Conservation (phyloP, 2,329 filamentous ascomycete genomes). For the Colletotrichum sidae region DNA sequence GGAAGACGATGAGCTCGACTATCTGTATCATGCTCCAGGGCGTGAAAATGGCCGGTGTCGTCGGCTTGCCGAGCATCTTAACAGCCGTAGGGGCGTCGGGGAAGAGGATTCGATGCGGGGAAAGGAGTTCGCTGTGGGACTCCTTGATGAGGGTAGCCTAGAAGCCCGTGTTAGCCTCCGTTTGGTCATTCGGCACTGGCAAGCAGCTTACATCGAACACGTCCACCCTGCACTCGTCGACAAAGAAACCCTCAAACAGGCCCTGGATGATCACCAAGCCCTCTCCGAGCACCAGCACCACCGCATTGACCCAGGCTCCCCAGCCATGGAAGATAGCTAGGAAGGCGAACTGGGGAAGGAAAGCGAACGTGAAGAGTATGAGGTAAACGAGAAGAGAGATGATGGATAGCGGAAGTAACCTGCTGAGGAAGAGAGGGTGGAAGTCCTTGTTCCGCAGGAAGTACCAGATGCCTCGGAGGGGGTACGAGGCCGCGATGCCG, state of each 20-base stretch:
- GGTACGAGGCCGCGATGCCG: conserved; percentile 63
- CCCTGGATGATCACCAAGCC: conserved; percentile 76
- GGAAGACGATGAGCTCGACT: conserved; percentile 80
- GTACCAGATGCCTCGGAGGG: conserved; percentile 82
- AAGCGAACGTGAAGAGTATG: conserved; percentile 89
- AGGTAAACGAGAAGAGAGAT: conserved; percentile 86
- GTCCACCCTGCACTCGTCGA: conserved; percentile 82
- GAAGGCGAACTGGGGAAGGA: conserved; percentile 89
- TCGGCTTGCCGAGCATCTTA: conserved; percentile 85
- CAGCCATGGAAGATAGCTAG: conserved; percentile 89
- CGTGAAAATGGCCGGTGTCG: conserved; percentile 79
- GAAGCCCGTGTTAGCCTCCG: conserved; percentile 30
- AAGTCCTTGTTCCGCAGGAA: conserved; percentile 82
- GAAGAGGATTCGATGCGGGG: conserved; percentile 73
- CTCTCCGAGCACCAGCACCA: conserved; percentile 88
- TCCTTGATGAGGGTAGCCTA: conserved; percentile 80
- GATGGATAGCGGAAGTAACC: conserved; percentile 83
- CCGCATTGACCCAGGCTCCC: conserved; percentile 90
- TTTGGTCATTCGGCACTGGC: not conserved
- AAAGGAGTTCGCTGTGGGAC: conserved; percentile 76
- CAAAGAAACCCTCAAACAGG: conserved; percentile 84
- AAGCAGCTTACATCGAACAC: conserved; percentile 78
- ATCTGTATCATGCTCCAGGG: conserved; percentile 95
- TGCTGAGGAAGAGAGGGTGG: conserved; percentile 82
- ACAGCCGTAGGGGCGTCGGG: conserved; percentile 78